Base-by-base conservation (phyloP, 2,329 filamentous ascomycete species). In the Stagonosporopsis vannaccii region DNA sequence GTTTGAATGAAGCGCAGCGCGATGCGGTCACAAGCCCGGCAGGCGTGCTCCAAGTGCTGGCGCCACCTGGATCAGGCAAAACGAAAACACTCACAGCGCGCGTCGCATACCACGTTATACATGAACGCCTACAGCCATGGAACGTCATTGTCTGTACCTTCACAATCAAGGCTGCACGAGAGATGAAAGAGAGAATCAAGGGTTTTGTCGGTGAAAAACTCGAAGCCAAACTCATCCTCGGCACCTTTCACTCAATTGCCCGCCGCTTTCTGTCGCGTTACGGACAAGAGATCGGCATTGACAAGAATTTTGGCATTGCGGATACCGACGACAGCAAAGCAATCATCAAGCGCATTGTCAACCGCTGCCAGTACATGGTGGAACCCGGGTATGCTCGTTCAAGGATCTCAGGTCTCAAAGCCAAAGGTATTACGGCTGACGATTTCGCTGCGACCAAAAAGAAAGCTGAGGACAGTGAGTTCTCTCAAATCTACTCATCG, bases 81-180 rank as follows among this genome's bases (percentile, higher is more conserved):
- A 99, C 94, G 13, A 96, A 97, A 76, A 98, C 95, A 0, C 82
- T 99, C 50, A 97, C 93, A 0, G 91, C 93, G 40, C 90, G 95
- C 60, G 92, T 97, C 55, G 93, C 93, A 66, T 96, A 94, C 82
- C 86, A 97, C 26, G 84, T 97, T 50, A 85, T 88, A 46, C 82
- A 90, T 67, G 80, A 86, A 65, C 86, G 88, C 37, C 85, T 91
- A 66, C 84, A 86, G 53, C 94, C 94, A 69, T 87, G 90, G 79
- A 92, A 97, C 78, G 87, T 98, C 68, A 88, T 99, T 57, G 94
- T 97, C 57, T 95, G 94, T 59, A 98, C 94, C 0, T 99, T 99
- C 72, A 99, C 95, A 2, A 92, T 97, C 74, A 98, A 98, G 75
- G 93, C 95, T 1, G 91, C 93, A 17, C 85, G 84, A 17, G 94